Percentiles rank a stretch among this genome's conserved stretches.
phyloP scores from a whole-genome alignment of 75 land plant species.

The Gnetum montanum region DNA sequence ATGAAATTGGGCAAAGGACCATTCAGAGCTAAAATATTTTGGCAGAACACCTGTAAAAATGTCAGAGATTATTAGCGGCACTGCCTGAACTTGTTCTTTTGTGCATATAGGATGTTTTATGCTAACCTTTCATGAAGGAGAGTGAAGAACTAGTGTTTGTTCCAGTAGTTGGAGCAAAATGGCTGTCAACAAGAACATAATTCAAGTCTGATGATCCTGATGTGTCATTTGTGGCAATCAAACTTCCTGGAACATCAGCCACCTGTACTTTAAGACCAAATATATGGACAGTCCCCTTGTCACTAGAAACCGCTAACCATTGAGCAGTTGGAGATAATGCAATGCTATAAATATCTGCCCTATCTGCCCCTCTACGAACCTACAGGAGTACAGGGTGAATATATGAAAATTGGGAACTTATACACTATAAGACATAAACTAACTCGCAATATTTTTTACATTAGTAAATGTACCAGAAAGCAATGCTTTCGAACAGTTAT shows the following conservation, averaged over 20 bases:
- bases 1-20: conserved; percentile 88
- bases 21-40: conserved; percentile 86
- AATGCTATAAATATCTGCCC: conserved; percentile 78
- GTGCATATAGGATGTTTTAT: neutral
- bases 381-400: conserved; percentile 9
- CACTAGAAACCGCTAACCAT: conserved; percentile 93
- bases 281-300: conserved; percentile 89
- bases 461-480: no score
- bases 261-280: conserved; percentile 63
- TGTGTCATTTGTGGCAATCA: conserved; percentile 15
- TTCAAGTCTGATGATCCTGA: conserved; percentile 27
- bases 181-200: conserved; percentile 25
- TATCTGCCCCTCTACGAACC: conserved; percentile 86
- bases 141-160: conserved; percentile 72
- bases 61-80: neutral
- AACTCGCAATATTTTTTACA: no score
- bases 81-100: neutral
- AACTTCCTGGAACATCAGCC: conserved; percentile 18
- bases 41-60: conserved; percentile 58
- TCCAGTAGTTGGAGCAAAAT: conserved; percentile 34
- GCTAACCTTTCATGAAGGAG: conserved; percentile 85
- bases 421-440: no score
- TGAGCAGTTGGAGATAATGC: conserved; percentile 72
- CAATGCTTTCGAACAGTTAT: neutral
- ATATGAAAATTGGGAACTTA: no score